Percentiles rank a stretch among this genome's conserved stretches.
phyloP scores from a whole-genome alignment of 2,329 filamentous ascomycete genomes.

The Plenodomus tracheiphilus region DNA sequence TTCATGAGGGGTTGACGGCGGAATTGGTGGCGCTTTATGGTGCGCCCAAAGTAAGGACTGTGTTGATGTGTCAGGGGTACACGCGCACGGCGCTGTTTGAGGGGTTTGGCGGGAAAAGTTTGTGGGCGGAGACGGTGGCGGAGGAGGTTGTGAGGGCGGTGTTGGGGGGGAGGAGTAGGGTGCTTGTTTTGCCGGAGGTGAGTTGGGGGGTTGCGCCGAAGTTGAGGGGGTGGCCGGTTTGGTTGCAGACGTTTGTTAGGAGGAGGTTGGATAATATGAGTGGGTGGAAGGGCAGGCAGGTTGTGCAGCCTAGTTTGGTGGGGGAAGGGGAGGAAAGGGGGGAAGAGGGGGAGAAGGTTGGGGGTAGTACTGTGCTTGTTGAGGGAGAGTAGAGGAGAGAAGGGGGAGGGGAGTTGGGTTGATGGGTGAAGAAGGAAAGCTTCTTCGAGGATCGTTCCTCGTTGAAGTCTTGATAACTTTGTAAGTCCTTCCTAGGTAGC shows the following conservation, averaged over 20 bases:
- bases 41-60: slow-evolving; percentile 66
- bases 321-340: slow-evolving; percentile 8
- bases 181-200: slow-evolving; percentile 59
- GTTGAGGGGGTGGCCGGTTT: slow-evolving; percentile 61
- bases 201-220: slow-evolving; percentile 38
- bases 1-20: slow-evolving; percentile 64
- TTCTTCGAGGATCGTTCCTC: too few species aligned
- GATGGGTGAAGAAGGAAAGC: too few species aligned
- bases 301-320: slow-evolving; percentile 41
- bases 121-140: slow-evolving; percentile 66
- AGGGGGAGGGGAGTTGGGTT: too few species aligned
- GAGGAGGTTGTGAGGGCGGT: slow-evolving; percentile 66
- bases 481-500: too few species aligned
- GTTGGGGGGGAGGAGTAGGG: slow-evolving; percentile 59
- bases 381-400: slow-evolving; percentile 11
- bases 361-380: slow-evolving; percentile 34
- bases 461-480: too few species aligned
- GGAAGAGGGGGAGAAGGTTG: slow-evolving; percentile 22
- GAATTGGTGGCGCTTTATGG: slow-evolving; percentile 58
- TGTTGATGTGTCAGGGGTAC: slow-evolving; percentile 67
- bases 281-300: slow-evolving; percentile 43
- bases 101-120: slow-evolving; percentile 57
- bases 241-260: slow-evolving; percentile 62
- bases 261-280: slow-evolving; percentile 44
- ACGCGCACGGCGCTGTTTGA: slow-evolving; percentile 64